These are phyloP conservation scores for Vigna trinervia DNA, from an alignment of 306 rosid species.

Conservation along the genomic window DNA sequence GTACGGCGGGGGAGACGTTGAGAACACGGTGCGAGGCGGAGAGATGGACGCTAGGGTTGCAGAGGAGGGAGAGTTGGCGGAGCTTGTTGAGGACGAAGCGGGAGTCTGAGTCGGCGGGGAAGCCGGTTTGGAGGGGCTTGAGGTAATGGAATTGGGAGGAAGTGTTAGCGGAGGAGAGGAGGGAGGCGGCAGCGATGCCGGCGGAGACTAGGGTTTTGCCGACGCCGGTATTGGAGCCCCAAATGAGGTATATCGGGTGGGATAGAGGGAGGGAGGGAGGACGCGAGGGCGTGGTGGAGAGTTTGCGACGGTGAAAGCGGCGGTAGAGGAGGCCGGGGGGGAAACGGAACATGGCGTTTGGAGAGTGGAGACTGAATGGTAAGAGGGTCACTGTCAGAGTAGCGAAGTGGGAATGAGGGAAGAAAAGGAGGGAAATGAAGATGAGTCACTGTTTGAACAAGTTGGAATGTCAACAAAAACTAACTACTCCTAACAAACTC, in stretches of 20 bases:
- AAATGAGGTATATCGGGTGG: slow-evolving; percentile 77
- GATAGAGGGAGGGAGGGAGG: slow-evolving; percentile 63
- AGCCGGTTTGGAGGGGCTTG: slow-evolving; percentile 94
- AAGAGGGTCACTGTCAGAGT: not conserved
- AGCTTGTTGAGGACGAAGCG: slow-evolving; percentile 68
- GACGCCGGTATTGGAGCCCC: slow-evolving; percentile 91
- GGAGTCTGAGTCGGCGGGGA: slow-evolving; percentile 88
- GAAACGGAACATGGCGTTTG: slow-evolving; percentile 41
- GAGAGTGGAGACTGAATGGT: not conserved
- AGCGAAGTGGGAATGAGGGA: not conserved
- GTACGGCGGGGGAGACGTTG: slow-evolving; percentile 55
- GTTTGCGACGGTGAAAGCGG: slow-evolving; percentile 42
- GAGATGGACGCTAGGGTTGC: slow-evolving; percentile 45
- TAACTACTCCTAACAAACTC: no score
- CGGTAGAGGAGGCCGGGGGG: slow-evolving; percentile 43
- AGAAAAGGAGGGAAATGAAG: slow-evolving; percentile 27
- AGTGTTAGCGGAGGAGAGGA: slow-evolving; percentile 51
- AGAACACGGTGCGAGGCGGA: slow-evolving; percentile 66
- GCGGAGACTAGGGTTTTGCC: slow-evolving; percentile 97
- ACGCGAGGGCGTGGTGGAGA: slow-evolving; percentile 46
- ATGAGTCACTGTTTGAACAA: not conserved
- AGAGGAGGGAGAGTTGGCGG: slow-evolving; percentile 54
- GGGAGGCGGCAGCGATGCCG: slow-evolving; percentile 76
- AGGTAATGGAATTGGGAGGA: slow-evolving; percentile 69
- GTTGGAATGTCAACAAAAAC: not conserved